Conservation (phyloP, 768 basidiomycete species). For the Lactarius hatsudake region DNA sequence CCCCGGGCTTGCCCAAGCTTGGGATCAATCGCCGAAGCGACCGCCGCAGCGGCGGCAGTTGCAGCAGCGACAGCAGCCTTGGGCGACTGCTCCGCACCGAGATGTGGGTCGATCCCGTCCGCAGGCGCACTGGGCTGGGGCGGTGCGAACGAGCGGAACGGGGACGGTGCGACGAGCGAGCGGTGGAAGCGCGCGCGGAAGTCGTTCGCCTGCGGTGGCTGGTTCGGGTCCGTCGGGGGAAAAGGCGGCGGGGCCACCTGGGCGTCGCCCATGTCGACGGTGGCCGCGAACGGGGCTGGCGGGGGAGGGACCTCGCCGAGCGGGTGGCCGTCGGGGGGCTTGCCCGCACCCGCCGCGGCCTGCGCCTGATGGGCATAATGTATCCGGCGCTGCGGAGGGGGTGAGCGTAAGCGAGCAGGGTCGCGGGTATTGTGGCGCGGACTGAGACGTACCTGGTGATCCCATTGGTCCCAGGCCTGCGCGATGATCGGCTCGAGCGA, state of each 20-base stretch:
- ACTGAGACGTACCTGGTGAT: constrained; percentile 54
- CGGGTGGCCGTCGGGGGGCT: constrained; percentile 33
- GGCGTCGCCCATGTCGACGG: constrained; percentile 21
- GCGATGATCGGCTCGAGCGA: constrained; percentile 78
- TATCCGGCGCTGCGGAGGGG: constrained; percentile 41
- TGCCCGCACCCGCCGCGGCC: constrained; percentile 27
- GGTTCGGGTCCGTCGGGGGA: constrained; percentile 25
- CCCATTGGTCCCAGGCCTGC: constrained; percentile 85
- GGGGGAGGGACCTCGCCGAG: constrained; percentile 30
- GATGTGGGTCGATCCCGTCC: constrained; percentile 30
- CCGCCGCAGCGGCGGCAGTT: constrained; percentile 14
- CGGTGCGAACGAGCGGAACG: constrained; percentile 43
- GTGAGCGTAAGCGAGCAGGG: background rate
- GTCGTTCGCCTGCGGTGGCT: constrained; percentile 42
- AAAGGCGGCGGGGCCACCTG: constrained; percentile 30
- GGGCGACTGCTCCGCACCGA: constrained; percentile 18
- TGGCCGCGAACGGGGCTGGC: constrained; percentile 19
- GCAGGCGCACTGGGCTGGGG: constrained; percentile 24
- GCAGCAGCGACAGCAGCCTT: constrained; percentile 1
- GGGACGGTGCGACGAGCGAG: constrained; percentile 56
- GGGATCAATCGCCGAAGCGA: constrained; percentile 30
- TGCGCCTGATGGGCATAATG: constrained; percentile 42
- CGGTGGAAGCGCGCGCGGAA: constrained; percentile 68
- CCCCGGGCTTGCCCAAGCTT: constrained; percentile 37
- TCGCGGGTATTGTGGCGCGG: background rate